Conservation (phyloP, 768 basidiomycete genomes). For the Lentinula guzmanii region DNA sequence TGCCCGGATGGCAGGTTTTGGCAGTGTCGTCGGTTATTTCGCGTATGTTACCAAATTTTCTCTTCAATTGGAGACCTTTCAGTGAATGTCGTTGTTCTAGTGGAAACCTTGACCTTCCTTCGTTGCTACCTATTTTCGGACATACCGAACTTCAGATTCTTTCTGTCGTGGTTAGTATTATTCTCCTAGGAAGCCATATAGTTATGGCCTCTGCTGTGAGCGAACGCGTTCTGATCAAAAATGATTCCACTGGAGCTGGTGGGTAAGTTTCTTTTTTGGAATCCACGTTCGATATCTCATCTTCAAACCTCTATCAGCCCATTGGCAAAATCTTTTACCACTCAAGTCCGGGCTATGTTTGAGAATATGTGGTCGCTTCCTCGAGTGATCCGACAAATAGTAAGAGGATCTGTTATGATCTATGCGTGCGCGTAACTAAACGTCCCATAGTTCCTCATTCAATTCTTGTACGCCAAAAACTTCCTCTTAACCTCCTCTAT, state of each 20-base stretch:
- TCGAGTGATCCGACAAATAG: slow-evolving; percentile 66
- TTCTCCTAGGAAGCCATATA: slow-evolving; percentile 62
- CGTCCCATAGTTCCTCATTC: slow-evolving; percentile 58
- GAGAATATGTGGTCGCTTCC: slow-evolving; percentile 65
- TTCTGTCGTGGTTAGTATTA: slow-evolving; percentile 62
- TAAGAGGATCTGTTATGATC: slow-evolving; percentile 21
- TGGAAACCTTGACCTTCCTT: slow-evolving; percentile 74
- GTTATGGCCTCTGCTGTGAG: slow-evolving; percentile 56
- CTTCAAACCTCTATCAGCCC: slow-evolving; percentile 15
- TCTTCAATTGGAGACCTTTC: background rate
- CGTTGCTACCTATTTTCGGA: slow-evolving; percentile 68
- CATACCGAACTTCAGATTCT: slow-evolving; percentile 77
- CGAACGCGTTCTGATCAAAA: slow-evolving; percentile 62
- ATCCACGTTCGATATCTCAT: background rate
- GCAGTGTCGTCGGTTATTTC: slow-evolving; percentile 84
- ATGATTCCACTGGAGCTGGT: slow-evolving; percentile 4
- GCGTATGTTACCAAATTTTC: slow-evolving; percentile 45
- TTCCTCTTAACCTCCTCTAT: background rate
- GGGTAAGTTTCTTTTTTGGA: slow-evolving; percentile 9
- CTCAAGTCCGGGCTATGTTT: slow-evolving; percentile 65
- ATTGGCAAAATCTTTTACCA: slow-evolving; percentile 22
- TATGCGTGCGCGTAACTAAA: background rate
- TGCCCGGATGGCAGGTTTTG: slow-evolving; percentile 84
- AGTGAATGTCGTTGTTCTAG: slow-evolving; percentile 27
- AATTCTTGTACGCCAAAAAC: slow-evolving; percentile 62